Evolutionary conservation across 2,329 filamentous ascomycete species (phyloP).

Genomic region (Sporothrix pseudoabietina): DNA sequence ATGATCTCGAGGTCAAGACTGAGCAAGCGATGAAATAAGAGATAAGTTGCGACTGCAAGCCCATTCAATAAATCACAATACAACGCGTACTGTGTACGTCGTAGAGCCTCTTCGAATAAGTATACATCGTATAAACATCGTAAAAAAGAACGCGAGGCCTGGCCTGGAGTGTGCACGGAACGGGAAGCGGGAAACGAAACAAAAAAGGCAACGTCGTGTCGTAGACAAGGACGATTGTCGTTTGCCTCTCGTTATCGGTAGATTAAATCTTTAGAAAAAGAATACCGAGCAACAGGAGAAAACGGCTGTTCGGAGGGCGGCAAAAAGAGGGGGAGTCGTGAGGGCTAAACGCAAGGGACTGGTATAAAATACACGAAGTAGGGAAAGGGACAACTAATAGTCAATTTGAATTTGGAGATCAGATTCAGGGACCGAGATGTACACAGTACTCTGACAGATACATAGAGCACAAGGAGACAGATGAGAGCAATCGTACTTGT

Average conservation of each 20-base stretch:
- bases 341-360: constrained; percentile 13
- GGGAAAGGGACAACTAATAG: not conserved
- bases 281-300: not conserved
- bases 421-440: not conserved
- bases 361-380: not conserved
- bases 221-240: too few species aligned
- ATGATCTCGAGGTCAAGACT: not conserved
- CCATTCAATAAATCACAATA: too few species aligned
- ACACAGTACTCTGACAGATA: not conserved
- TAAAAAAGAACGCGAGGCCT: not conserved
- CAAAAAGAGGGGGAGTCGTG: not conserved
- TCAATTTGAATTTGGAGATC: not conserved
- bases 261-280: not conserved
- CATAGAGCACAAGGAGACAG: not conserved
- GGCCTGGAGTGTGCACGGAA: not conserved
- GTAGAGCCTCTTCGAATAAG: not conserved
- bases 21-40: not conserved
- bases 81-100: too few species aligned
- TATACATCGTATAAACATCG: not conserved
- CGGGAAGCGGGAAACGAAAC: not conserved
- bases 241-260: not conserved
- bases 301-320: constrained; percentile 8
- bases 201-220: not conserved
- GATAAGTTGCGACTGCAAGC: too few species aligned
- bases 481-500: not conserved